Base-by-base conservation (phyloP, 331 rosid species). In the Arachis monticola region DNA sequence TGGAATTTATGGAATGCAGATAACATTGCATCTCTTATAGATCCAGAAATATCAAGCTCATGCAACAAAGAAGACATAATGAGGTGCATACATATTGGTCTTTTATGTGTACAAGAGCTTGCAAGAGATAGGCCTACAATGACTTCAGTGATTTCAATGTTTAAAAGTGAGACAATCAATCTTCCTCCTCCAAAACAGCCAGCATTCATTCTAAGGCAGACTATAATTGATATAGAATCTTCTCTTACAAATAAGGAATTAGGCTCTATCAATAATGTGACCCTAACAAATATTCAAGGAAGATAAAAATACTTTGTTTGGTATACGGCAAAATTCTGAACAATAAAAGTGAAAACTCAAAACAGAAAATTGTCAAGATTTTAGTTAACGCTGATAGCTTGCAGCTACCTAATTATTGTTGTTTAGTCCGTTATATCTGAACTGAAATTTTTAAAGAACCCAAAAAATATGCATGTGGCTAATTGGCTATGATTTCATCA, bases 21-120 rank as follows among this genome's bases (percentile, higher is more conserved):
- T 14, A 10, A 67, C 60, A 46, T 44, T 2, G 1, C 35, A 47
- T 46, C 61, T 5, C 45, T 67, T 10, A 58, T 62, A 31, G 79
- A 68, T 1, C 67, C 68, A 1, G 9, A 42, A n/a, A 67, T 67
- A 35, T 31, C 0, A 31, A 11, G 17, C 10, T 6, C 13, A 4
- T 14, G 6, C 32, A 10, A 11, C 7, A 7, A 35, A 10, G 67
- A 45, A 1, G 74, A 76, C 0, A 67, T 76, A 6, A 31, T 57
- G 12, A 67, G 80, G 40, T 58, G 80, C 61, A 76, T 67, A 32
- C 68, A 76, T 51, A 61, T 76, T 0, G 69, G 69, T 0, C 52
- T 67, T 4, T 9, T 76, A 6, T 76, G 80, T 58, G 74, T 67
- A 8, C 80, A 80, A 42, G 76, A 80, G 32, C 52, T 60, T 68